Evolutionary conservation across 805 yeast species (phyloP).

Genomic region (Kurtzmaniella fragi): DNA sequence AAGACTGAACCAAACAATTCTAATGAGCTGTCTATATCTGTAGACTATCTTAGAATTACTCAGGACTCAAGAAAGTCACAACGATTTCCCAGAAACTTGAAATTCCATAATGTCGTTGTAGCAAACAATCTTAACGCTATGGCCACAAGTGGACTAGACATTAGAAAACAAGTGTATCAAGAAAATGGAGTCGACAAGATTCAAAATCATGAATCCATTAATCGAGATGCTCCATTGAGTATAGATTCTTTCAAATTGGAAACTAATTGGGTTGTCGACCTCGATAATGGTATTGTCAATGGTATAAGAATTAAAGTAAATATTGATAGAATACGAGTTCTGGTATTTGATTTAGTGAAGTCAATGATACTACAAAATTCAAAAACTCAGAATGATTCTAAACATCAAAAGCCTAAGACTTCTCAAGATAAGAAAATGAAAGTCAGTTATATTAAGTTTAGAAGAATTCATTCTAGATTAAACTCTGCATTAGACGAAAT

Average conservation of each 20-base stretch:
- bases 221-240: constrained; percentile 2
- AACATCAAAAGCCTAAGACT: neutral
- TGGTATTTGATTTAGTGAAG: constrained; percentile 17
- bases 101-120: constrained; percentile 11
- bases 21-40: constrained; percentile 3
- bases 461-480: constrained; percentile 13
- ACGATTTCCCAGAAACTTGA: constrained; percentile 11
- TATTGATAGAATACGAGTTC: constrained; percentile 17
- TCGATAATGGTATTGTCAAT: constrained; percentile 14
- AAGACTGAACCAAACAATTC: neutral
- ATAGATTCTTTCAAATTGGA: constrained; percentile 10
- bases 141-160: neutral
- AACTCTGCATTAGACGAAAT: constrained; percentile 19
- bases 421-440: neutral
- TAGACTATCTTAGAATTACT: constrained; percentile 17
- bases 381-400: neutral
- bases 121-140: constrained; percentile 6
- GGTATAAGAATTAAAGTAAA: constrained; percentile 13
- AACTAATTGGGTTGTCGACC: constrained; percentile 10
- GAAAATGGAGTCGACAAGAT: constrained; percentile 6
- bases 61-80: constrained; percentile 15
- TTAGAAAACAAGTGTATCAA: neutral
- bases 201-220: neutral
- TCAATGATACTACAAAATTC: constrained; percentile 3
- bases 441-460: neutral